phyloP scores from a whole-genome alignment of 192 early-diverging fungal genomes.

The Coemansia sp. region DNA sequence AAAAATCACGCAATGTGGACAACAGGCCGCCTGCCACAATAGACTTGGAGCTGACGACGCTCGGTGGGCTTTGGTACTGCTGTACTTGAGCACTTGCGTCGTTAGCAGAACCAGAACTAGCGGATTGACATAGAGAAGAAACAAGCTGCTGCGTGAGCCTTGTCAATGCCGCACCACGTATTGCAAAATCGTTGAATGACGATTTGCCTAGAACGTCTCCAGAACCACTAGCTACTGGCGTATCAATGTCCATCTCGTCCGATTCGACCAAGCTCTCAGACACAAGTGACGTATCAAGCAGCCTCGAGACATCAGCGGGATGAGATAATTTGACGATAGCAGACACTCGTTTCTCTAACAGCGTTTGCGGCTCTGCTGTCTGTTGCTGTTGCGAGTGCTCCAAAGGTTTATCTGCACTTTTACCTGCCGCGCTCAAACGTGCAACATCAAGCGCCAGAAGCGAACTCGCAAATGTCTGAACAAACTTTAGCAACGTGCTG shows the following conservation, averaged over 20 bases:
- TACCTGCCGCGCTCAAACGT: slow-evolving; percentile 1
- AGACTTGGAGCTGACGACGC: not conserved
- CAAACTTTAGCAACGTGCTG: slow-evolving; percentile 21
- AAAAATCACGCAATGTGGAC: slow-evolving; percentile 20
- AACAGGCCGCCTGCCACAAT: slow-evolving; percentile 11
- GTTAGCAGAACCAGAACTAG: not conserved
- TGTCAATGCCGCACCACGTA: slow-evolving; percentile 24
- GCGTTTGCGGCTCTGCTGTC: not conserved
- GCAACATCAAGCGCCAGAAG: slow-evolving; percentile 20
- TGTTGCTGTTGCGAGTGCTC: not conserved
- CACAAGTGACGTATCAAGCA: slow-evolving; percentile 9
- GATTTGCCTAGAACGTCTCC: not conserved
- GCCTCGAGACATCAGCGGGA: not conserved
- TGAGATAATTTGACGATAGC: slow-evolving; percentile 9
- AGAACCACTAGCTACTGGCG: not conserved
- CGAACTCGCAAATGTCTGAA: slow-evolving; percentile 14
- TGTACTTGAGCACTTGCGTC: not conserved
- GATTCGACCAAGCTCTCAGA: not conserved
- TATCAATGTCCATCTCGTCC: slow-evolving; percentile 8
- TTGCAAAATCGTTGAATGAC: not conserved
- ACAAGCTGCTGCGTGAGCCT: slow-evolving; percentile 23
- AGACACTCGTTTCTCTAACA: slow-evolving; percentile 12
- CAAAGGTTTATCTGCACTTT: not conserved
- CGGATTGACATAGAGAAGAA: slow-evolving; percentile 10
- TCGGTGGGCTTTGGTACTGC: not conserved